Evolutionary conservation across 495 filamentous ascomycete genomes (phyloP).

Genomic region (Penicillium cataractarum): DNA sequence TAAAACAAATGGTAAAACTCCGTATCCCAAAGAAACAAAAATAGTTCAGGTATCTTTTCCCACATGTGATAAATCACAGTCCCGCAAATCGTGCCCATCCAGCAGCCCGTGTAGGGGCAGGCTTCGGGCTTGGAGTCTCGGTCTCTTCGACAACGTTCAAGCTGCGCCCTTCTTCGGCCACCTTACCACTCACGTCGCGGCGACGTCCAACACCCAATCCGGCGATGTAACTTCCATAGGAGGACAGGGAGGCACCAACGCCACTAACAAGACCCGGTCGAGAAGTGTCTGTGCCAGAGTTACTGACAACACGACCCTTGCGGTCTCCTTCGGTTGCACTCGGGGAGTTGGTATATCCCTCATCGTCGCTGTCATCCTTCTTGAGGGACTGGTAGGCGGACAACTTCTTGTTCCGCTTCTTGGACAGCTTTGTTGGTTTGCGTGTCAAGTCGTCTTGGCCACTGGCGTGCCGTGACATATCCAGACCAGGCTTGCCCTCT

Average conservation of each 20-base stretch:
- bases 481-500: conserved; percentile 28
- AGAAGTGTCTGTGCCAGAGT: conserved; percentile 48
- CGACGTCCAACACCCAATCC: conserved; percentile 50
- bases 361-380: conserved; percentile 35
- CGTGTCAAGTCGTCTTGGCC: conserved; percentile 18
- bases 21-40: conserved; percentile 14
- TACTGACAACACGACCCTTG: conserved; percentile 56
- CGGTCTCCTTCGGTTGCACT: conserved; percentile 38
- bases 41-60: conserved; percentile 13
- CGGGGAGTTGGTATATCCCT: conserved; percentile 18
- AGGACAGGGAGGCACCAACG: conserved; percentile 37
- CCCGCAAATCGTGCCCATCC: conserved; percentile 55
- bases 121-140: conserved; percentile 11
- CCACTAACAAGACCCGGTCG: conserved; percentile 18
- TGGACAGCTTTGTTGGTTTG: conserved; percentile 39
- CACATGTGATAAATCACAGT: conserved; percentile 28
- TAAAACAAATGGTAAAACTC: conserved; percentile 22
- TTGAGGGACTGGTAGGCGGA: conserved; percentile 42
- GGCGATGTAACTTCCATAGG: conserved; percentile 63
- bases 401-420: conserved; percentile 39
- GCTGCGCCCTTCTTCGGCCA: conserved; percentile 81
- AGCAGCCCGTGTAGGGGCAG: conserved; percentile 37
- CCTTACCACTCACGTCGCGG: conserved; percentile 80
- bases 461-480: conserved; percentile 31
- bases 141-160: conserved; percentile 31